These are phyloP conservation scores for Henningerozyma blattae DNA, from an alignment of 805 yeast genomes.

Conservation along the genomic window DNA sequence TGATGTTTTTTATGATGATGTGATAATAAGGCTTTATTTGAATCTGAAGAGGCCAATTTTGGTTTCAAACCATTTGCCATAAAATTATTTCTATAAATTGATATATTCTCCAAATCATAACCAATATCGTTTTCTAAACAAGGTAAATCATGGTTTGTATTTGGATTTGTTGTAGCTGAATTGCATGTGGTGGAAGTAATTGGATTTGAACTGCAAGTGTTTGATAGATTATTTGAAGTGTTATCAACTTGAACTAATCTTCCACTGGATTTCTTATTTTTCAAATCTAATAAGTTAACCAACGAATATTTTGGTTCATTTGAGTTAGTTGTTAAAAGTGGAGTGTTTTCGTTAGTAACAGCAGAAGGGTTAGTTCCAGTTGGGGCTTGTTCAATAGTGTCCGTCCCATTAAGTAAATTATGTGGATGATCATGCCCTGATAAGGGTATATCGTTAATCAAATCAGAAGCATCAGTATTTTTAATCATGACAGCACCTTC, in stretches of 20 bases:
- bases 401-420: no score
- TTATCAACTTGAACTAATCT: no score
- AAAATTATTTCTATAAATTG: slow-evolving; percentile 22
- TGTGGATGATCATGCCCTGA: neutral
- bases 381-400: no score
- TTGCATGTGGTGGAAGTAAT: no score
- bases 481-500: slow-evolving; percentile 3
- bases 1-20: no score
- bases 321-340: no score
- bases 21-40: neutral
- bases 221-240: no score
- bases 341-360: neutral
- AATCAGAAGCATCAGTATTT: neutral
- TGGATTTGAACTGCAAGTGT: no score
- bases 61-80: slow-evolving; percentile 2
- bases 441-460: neutral
- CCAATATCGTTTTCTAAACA: slow-evolving; percentile 26
- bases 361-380: neutral
- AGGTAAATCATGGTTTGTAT: slow-evolving; percentile 5
- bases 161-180: neutral
- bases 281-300: no score
- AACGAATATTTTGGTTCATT: no score
- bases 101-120: slow-evolving; percentile 25
- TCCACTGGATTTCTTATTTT: no score
- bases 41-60: neutral